phyloP scores from a whole-genome alignment of 2,329 filamentous ascomycete genomes.

The Aureobasidium mangrovei region DNA sequence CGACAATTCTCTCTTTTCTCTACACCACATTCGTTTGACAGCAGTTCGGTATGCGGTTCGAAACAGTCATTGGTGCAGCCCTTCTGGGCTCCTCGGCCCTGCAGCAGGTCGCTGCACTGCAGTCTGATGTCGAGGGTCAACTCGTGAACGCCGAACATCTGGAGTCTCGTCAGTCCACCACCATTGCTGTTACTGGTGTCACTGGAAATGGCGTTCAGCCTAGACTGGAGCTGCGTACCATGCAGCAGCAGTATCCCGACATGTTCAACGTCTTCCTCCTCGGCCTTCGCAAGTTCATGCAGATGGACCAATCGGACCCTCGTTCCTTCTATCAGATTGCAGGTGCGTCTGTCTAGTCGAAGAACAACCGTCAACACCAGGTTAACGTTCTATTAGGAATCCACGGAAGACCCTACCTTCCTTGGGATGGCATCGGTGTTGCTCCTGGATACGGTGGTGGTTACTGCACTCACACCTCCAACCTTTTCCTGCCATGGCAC shows the following conservation, averaged over 20 bases:
- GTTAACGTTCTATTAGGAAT: slow-evolving; percentile 48
- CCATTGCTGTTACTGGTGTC: slow-evolving; percentile 26
- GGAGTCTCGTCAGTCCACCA: slow-evolving; percentile 10
- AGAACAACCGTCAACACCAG: neutral
- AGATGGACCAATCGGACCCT: slow-evolving; percentile 52
- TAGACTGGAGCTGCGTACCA: slow-evolving; percentile 59
- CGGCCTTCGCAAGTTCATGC: slow-evolving; percentile 63
- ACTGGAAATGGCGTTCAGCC: slow-evolving; percentile 25
- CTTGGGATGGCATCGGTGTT: slow-evolving; percentile 47
- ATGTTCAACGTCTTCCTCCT: slow-evolving; percentile 71
- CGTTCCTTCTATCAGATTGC: slow-evolving; percentile 73
- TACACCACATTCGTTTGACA: slow-evolving; percentile 4
- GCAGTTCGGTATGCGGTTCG: slow-evolving; percentile 7
- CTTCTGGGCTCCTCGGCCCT: slow-evolving; percentile 8
- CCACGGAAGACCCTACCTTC: slow-evolving; percentile 61
- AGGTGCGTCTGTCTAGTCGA: slow-evolving; percentile 41
- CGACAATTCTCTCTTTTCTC: slow-evolving; percentile 1
- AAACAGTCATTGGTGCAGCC: slow-evolving; percentile 4
- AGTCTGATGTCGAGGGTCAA: neutral
- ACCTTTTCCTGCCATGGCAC: slow-evolving; percentile 76
- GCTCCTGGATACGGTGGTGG: slow-evolving; percentile 48
- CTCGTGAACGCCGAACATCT: slow-evolving; percentile 6
- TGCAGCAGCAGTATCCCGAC: slow-evolving; percentile 52
- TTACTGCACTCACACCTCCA: slow-evolving; percentile 69
- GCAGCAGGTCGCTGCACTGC: slow-evolving; percentile 10